Base-by-base conservation (phyloP, 495 filamentous ascomycete genomes). In the Penicillium diatomitis region DNA sequence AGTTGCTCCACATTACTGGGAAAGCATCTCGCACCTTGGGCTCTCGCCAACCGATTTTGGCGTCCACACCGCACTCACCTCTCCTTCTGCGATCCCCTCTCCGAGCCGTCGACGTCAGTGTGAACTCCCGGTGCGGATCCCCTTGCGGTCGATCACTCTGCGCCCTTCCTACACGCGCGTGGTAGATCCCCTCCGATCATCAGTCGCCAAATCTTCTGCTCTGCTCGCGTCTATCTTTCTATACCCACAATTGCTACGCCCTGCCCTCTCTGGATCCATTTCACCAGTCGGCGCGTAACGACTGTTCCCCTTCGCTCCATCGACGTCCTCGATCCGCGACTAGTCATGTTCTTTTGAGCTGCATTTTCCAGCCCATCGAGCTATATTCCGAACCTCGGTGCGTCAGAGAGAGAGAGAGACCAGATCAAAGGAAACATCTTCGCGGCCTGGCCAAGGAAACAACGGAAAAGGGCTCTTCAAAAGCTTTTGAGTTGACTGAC, bases 1-100 rank as follows among this genome's bases (percentile, higher is more conserved):
- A 57, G 50, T 52, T 46, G 56, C 59, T 57, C 56, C 59, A 60
- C 53, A 40, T 47, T n/a, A 38, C 28, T 37, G 34, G 36, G 37
- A 36, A 12, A n/a, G 30, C 45, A 36, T 36, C 12, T 38, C 29
- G 28, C 43, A 7, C 30, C 48, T 33, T 48, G 20, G 20, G 20
- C 20, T 20, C 20, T 20, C 20, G 28, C 34, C 41, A 12, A 44
- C 41, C 35, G 47, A 50, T 47, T 52, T 56, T 56, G 52, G 50
- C 34, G 53, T 20, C 20, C 20, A 42, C 47, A 12, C 32, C 32
- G 20, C 41, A 43, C 41, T 8, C 32, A 30, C 10, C 8, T 27
- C 6, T 11, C 28, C 9, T 11, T 46, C 31, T 20, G 37, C 20
- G 20, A 20, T 20, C 20, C 20, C n/a, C n/a, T 46, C 32, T 32